These are phyloP conservation scores for Chenopodium formosanum DNA, from an alignment of 148 eudicot genomes.

Conservation along the genomic window DNA sequence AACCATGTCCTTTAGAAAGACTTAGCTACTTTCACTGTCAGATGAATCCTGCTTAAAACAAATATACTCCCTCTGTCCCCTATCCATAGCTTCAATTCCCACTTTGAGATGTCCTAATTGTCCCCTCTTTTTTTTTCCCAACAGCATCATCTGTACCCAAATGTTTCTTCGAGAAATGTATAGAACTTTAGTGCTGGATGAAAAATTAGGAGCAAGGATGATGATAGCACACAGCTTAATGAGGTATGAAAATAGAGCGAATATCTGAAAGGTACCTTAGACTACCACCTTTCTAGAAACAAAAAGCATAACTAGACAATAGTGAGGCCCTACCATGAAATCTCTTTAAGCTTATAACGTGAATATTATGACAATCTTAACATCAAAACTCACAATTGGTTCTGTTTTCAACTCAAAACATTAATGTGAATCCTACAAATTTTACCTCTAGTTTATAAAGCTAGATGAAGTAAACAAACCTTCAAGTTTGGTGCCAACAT, in stretches of 20 bases:
- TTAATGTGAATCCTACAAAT: conserved; percentile 4
- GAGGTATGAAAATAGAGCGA: not conserved
- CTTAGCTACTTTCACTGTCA: not conserved
- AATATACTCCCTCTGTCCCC: not conserved
- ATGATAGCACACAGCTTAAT: not conserved
- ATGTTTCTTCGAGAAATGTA: not conserved
- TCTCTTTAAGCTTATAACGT: not conserved
- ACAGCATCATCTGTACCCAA: not conserved
- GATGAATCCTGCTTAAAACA: not conserved
- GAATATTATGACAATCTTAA: not conserved
- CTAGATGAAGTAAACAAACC: conserved; percentile 42
- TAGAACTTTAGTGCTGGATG: not conserved
- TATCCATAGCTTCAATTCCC: not conserved
- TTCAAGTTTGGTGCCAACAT: conserved; percentile 57
- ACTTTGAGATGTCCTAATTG: not conserved
- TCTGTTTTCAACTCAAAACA: not conserved
- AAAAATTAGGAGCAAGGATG: not conserved
- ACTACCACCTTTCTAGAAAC: not conserved
- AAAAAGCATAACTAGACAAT: not conserved
- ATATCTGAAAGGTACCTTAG: not conserved
- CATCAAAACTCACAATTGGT: not conserved
- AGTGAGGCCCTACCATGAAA: not conserved
- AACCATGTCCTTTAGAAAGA: not conserved
- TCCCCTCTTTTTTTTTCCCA: not conserved
- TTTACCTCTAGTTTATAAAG: not conserved